phyloP scores from a whole-genome alignment of 805 yeast genomes.

The Barnettozyma botsteinii region DNA sequence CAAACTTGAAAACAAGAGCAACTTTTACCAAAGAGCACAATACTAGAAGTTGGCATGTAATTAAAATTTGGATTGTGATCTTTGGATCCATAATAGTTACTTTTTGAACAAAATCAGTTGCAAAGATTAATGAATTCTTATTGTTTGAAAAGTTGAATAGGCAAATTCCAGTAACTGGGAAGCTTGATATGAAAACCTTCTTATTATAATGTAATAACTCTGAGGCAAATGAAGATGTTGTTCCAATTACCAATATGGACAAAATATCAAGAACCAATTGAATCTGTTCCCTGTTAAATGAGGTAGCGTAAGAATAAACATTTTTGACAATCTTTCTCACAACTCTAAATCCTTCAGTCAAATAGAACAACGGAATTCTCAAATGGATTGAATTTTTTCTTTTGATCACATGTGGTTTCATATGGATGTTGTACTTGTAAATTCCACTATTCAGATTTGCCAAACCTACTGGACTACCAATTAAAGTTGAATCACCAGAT shows the following conservation, averaged over 20 bases:
- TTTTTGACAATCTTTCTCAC: slow-evolving; percentile 1
- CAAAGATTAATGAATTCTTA: not conserved
- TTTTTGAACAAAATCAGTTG: not conserved
- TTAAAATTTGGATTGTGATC: not conserved
- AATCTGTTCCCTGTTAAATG: slow-evolving; percentile 4
- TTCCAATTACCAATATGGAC: slow-evolving; percentile 8
- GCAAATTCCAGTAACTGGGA: slow-evolving; percentile 3
- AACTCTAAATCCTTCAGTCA: not conserved
- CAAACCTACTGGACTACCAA: slow-evolving; percentile 5
- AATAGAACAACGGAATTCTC: slow-evolving; percentile 6
- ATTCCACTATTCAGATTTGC: not conserved
- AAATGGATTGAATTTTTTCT: slow-evolving; percentile 6
- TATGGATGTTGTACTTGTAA: not conserved
- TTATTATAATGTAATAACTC: slow-evolving; percentile 12
- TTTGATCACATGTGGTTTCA: not conserved
- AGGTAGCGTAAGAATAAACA: not conserved
- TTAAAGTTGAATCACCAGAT: slow-evolving; percentile 10
- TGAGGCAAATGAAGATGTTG: slow-evolving; percentile 12
- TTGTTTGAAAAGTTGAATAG: not conserved
- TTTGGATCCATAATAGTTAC: no score
- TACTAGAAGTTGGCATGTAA: slow-evolving; percentile 3
- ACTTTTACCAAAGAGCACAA: slow-evolving; percentile 6
- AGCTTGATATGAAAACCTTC: slow-evolving; percentile 8
- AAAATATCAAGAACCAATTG: slow-evolving; percentile 5
- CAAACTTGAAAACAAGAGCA: slow-evolving; percentile 3